Conservation (phyloP, 352 stramenopile genomes). For the Globisporangium emineosum region DNA sequence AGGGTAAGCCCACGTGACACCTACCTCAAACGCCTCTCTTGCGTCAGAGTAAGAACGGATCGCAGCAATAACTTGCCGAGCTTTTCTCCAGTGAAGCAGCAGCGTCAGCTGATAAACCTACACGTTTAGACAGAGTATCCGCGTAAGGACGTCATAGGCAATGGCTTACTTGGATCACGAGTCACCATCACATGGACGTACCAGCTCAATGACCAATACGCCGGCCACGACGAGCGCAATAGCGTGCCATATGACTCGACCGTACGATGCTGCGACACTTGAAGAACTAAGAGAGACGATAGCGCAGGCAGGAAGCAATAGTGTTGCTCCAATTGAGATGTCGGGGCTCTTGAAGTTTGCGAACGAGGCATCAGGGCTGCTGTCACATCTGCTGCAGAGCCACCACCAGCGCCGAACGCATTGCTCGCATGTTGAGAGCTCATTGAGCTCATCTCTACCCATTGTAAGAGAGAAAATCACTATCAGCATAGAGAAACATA, state of each 20-base stretch:
- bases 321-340: background rate
- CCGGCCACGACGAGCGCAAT: background rate
- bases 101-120: slow-evolving; percentile 17
- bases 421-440: background rate
- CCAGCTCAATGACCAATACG: slow-evolving; percentile 3
- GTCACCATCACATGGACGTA: background rate
- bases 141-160: background rate
- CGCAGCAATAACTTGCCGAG: background rate
- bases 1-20: background rate
- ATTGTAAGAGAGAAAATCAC: background rate
- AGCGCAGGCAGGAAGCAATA: background rate
- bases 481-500: background rate
- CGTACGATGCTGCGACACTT: background rate
- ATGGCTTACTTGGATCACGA: background rate
- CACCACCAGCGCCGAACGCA: background rate
- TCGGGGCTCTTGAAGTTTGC: background rate
- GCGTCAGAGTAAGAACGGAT: background rate
- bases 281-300: background rate
- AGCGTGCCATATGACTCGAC: background rate
- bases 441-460: slow-evolving; percentile 9
- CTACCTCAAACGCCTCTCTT: slow-evolving; percentile 16
- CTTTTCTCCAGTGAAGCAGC: slow-evolving; percentile 3
- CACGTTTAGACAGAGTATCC: background rate
- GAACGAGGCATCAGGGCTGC: background rate
- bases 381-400: background rate